A percentile compares a stretch with the other conserved stretches of the same genome.
phyloP scores from a whole-genome alignment of 495 filamentous ascomycete genomes.

The Penicillium goetzii region DNA sequence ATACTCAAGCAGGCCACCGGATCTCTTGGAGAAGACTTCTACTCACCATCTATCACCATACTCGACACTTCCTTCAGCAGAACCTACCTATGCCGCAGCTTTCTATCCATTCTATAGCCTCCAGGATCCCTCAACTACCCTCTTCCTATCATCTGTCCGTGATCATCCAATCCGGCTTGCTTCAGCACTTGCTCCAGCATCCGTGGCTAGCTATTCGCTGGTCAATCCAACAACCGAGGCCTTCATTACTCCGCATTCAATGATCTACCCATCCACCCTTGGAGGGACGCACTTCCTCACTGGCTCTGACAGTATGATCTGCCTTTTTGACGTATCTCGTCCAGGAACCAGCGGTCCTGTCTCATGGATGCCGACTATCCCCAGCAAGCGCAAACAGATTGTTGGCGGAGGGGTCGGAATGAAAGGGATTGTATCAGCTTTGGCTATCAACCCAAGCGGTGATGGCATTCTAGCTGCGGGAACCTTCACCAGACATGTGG shows the following conservation, averaged over 20 bases:
- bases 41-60: constrained; percentile 62
- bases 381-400: constrained; percentile 69
- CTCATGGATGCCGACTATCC: constrained; percentile 67
- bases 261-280: constrained; percentile 63
- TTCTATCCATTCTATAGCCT: constrained; percentile 75
- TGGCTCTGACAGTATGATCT: constrained; percentile 72
- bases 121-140: constrained; percentile 64
- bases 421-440: constrained; percentile 77
- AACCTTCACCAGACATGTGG: constrained; percentile 76
- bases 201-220: constrained; percentile 67
- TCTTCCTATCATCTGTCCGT: constrained; percentile 66
- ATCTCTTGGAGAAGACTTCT: constrained; percentile 63
- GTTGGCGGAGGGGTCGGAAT: constrained; percentile 76
- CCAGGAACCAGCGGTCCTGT: constrained; percentile 64
- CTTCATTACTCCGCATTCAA: constrained; percentile 73
- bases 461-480: constrained; percentile 75
- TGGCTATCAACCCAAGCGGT: constrained; percentile 54
- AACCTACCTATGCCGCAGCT: constrained; percentile 71
- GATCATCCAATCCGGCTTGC: constrained; percentile 79
- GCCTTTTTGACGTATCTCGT: constrained; percentile 76
- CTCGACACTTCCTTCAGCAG: constrained; percentile 60
- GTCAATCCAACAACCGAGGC: constrained; percentile 76
- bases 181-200: constrained; percentile 54
- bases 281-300: constrained; percentile 67
- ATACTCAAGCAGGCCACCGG: constrained; percentile 50